Evolutionary conservation across 2,329 filamentous ascomycete genomes (phyloP).

Genomic region (Penicillium olsonii): DNA sequence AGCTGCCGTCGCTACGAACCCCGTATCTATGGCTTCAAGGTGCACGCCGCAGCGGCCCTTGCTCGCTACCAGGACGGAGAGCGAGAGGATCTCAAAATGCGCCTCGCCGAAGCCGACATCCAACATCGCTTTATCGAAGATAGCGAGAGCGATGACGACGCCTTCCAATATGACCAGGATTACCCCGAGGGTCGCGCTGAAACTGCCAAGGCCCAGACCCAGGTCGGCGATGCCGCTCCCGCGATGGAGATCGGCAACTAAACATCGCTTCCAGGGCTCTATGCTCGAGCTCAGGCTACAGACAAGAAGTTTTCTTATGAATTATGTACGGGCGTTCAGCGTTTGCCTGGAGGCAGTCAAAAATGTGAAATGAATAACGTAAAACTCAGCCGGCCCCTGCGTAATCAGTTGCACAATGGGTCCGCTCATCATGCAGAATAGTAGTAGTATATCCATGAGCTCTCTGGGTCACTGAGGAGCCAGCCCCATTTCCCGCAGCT

Average conservation of each 20-base stretch:
- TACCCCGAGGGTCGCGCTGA: slow-evolving; percentile 28
- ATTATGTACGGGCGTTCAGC: no score
- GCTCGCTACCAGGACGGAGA: slow-evolving; percentile 86
- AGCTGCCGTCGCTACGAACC: slow-evolving; percentile 83
- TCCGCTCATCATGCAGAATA: no score
- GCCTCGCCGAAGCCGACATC: slow-evolving; percentile 68
- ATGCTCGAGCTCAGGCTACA: no score
- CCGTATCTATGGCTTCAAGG: slow-evolving; percentile 90
- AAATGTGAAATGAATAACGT: no score
- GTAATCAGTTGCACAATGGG: no score
- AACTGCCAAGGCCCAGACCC: slow-evolving; percentile 32
- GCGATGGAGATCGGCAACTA: slow-evolving; percentile 41
- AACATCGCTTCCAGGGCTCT: slow-evolving; percentile 11
- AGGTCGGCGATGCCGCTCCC: slow-evolving; percentile 32
- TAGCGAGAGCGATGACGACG: slow-evolving; percentile 61
- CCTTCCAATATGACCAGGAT: slow-evolving; percentile 45
- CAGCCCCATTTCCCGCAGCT: slow-evolving; percentile 29
- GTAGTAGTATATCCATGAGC: not conserved
- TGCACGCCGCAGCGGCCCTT: slow-evolving; percentile 84
- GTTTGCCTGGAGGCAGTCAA: no score
- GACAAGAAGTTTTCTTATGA: no score
- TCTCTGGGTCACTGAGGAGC: slow-evolving; percentile 5
- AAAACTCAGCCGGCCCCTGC: no score
- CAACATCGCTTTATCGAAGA: slow-evolving; percentile 77
- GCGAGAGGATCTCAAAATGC: slow-evolving; percentile 77